Conservation (phyloP, 2,329 filamentous ascomycete genomes). For the Fusarium burgessii region DNA sequence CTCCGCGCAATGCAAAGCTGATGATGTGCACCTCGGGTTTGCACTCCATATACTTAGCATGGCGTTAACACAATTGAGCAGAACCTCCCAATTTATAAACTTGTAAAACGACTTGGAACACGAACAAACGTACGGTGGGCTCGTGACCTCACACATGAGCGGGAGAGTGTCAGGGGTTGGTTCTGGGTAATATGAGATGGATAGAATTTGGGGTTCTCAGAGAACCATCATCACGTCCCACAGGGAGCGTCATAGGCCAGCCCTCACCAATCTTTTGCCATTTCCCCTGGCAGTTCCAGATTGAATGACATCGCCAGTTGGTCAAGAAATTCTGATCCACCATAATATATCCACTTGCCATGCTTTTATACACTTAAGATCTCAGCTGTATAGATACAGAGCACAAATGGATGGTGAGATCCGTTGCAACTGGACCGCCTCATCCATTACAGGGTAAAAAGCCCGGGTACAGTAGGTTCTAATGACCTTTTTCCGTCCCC, state of each 20-base stretch:
- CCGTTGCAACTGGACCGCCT: not conserved
- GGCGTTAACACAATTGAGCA: not conserved
- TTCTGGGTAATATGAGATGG: slow-evolving; percentile 14
- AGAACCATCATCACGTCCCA: slow-evolving; percentile 22
- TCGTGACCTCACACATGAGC: slow-evolving; percentile 40
- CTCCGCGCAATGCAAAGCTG: slow-evolving; percentile 2
- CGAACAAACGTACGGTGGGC: slow-evolving; percentile 12
- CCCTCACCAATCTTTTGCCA: slow-evolving; percentile 27
- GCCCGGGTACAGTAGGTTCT: slow-evolving; percentile 5
- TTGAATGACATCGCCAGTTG: slow-evolving; percentile 1
- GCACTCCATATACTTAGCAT: slow-evolving; percentile 6
- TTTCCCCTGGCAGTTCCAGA: slow-evolving; percentile 19
- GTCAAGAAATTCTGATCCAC: slow-evolving; percentile 29
- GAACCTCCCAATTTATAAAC: not conserved
- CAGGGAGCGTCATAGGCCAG: slow-evolving; percentile 26
- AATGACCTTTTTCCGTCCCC: slow-evolving; percentile 2
- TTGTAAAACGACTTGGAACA: not conserved
- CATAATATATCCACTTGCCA: slow-evolving; percentile 19
- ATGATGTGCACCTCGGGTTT: slow-evolving; percentile 20
- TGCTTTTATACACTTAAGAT: not conserved
- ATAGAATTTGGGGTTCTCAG: slow-evolving; percentile 21
- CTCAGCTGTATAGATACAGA: not conserved
- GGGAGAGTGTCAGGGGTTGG: slow-evolving; percentile 33
- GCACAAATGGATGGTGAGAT: not conserved
- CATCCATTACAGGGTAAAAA: slow-evolving; percentile 7